Base-by-base conservation (phyloP, 2,329 filamentous ascomycete genomes). In the Paraphoma sp. region DNA sequence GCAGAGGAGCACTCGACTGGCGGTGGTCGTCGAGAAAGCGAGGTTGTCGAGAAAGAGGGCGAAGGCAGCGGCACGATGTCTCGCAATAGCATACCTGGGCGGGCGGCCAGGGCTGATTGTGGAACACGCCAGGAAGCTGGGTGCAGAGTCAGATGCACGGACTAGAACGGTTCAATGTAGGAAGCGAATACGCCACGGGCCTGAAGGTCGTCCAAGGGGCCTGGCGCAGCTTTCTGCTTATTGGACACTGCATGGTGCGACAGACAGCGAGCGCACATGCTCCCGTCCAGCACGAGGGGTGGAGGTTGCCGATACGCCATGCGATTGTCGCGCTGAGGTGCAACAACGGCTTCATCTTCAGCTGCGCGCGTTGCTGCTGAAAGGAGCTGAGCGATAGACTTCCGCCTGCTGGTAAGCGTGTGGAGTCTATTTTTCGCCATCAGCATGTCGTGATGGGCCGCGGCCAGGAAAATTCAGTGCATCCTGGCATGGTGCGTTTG, bases 201-300 rank as follows among this genome's bases (percentile, higher is more conserved):
- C 59, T 60, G 56, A 57, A 54, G 48, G 62, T 57, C 59, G 63
- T 60, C 54, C 60, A 61, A 68, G 64, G 65, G 69, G 63, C 52
- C 59, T 43, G 53, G 48, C 44, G 46, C 40, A 53, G 47, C 59
- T 28, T 48, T 43, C 44, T 46, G 45, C 48, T 53, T 54, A 69
- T 68, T 68, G 62, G 66, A 61, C 50, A 59, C 48, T 46, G 42
- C 36, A 61, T 73, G 64, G 71, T 73, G 70, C 64, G 68, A 72
- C 71, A 67, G 57, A 65, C 64, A 59, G 59, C 54, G 59, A 59
- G 46, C 65, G 67, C 67, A 70, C 69, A 67, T 58, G 50, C 65
- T 72, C 67, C 66, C 65, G 65, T 60, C 52, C 59, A 64, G 61
- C 65, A 68, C 60, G 62, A 69, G 60, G 59, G 50, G 48, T 53